phyloP scores from a whole-genome alignment of 306 rosid species.

The Dryas drummondii region DNA sequence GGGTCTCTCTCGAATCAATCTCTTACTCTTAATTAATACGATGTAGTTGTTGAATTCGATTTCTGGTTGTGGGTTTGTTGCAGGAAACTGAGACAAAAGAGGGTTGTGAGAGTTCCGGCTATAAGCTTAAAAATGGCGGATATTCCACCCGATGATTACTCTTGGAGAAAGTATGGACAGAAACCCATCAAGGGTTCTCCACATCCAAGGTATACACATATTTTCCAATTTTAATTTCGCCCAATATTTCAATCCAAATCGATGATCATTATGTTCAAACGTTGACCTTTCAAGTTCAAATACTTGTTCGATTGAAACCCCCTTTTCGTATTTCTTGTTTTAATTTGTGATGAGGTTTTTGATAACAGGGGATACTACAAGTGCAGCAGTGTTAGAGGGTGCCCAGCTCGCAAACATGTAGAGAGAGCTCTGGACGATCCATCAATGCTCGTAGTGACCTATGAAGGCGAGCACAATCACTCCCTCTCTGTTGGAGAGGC shows the following conservation, averaged over 20 bases:
- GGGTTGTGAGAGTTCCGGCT: slow-evolving; percentile 77
- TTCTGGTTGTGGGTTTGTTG: not conserved
- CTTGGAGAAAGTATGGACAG: slow-evolving; percentile 91
- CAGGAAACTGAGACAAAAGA: slow-evolving; percentile 68
- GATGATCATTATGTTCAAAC: not conserved
- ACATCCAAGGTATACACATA: slow-evolving; percentile 62
- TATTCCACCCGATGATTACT: slow-evolving; percentile 90
- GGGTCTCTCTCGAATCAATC: not conserved
- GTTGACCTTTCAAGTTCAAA: not conserved
- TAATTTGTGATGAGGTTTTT: not conserved
- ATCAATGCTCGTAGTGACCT: slow-evolving; percentile 79
- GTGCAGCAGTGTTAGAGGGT: slow-evolving; percentile 96
- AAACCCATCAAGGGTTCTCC: slow-evolving; percentile 92
- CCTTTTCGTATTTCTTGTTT: not conserved
- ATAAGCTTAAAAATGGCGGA: slow-evolving; percentile 83
- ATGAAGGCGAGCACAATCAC: slow-evolving; percentile 94
- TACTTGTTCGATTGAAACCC: not conserved
- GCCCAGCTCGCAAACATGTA: slow-evolving; percentile 95
- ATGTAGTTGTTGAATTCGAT: slow-evolving; percentile 1
- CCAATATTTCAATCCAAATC: not conserved
- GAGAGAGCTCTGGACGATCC: slow-evolving; percentile 94
- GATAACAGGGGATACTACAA: slow-evolving; percentile 84
- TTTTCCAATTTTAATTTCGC: not conserved
- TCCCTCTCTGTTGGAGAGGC: slow-evolving; percentile 64
- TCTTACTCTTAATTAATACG: not conserved